Evolutionary conservation across 495 filamentous ascomycete genomes (phyloP), one percentile per base, ranked within the genome.

Genomic region (Aspergillus sclerotioniger): DNA sequence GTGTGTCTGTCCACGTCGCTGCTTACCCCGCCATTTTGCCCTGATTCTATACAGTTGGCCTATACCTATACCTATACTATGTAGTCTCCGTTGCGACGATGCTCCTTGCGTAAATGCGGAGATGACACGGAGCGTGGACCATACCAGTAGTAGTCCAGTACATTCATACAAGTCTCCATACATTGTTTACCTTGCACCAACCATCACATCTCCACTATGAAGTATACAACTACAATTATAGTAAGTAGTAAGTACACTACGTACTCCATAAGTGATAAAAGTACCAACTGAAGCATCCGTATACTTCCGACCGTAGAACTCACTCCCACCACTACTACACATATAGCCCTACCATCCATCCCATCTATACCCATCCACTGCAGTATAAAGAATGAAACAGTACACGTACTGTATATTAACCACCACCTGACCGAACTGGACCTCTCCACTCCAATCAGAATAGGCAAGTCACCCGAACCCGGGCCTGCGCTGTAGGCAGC

Each of bases 71-170:
- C n/a, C n/a, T n/a, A n/a, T n/a, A n/a, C n/a, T n/a, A n/a, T n/a
- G n/a, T n/a, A n/a, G n/a, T 25, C 25, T 25, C 25, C 25, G 25
- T 25, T 25, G 25, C 25, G 25, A 25, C 46, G 55, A 54, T 50
- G 53, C 60, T 48, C 57, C 57, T 50, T 56, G 50, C 33, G 51
- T 58, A 2, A 63, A 48, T 63, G 61, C 61, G 61, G 61, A 58
- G 57, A 43, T 53, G 54, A 60, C 57, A 63, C 32, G 61, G 57
- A 45, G 29, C 5, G 25, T 25, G 5, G 25, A 2, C n/a, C n/a
- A n/a, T n/a, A n/a, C n/a, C n/a, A n/a, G n/a, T n/a, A n/a, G n/a
- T n/a, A n/a, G n/a, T n/a, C n/a, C n/a, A n/a, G n/a, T n/a, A n/a
- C 25, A 25, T 25, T 25, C 25, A 25, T 25, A n/a, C n/a, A n/a